These are phyloP conservation scores for Perilla frutescens DNA, from an alignment of 257 asterid genomes.

Conservation along the genomic window DNA sequence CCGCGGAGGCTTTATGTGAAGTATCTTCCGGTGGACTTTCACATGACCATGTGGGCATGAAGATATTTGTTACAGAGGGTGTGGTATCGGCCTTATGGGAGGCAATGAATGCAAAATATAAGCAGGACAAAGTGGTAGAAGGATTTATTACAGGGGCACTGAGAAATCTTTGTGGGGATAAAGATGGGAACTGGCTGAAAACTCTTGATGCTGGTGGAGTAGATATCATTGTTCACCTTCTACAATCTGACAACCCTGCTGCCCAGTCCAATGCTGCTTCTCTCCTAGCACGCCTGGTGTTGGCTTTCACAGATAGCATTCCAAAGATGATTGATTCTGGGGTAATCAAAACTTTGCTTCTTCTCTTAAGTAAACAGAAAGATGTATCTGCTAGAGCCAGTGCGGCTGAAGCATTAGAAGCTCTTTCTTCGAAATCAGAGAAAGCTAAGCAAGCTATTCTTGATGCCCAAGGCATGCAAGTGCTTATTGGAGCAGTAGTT, in stretches of 20 bases:
- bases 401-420: constrained; percentile 89
- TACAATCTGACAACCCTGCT: constrained; percentile 63
- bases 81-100: constrained; percentile 88
- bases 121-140: constrained; percentile 79
- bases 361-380: constrained; percentile 63
- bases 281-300: constrained; percentile 72
- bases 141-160: constrained; percentile 79
- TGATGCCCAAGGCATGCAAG: constrained; percentile 67
- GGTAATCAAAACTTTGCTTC: constrained; percentile 64
- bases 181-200: constrained; percentile 79
- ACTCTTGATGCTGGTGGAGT: constrained; percentile 88
- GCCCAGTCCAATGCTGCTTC: constrained; percentile 90
- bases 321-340: constrained; percentile 71
- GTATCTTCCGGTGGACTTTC: constrained; percentile 77
- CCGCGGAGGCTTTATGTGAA: constrained; percentile 81
- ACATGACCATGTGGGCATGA: constrained; percentile 81
- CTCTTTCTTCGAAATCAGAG: constrained; percentile 68
- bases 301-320: constrained; percentile 67
- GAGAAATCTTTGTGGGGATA: constrained; percentile 88
- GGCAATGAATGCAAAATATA: constrained; percentile 56
- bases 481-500: constrained; percentile 76
- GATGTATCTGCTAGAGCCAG: constrained; percentile 78
- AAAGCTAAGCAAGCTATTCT: constrained; percentile 61
- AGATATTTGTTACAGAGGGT: constrained; percentile 81
- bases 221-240: constrained; percentile 71